phyloP scores from a whole-genome alignment of 192 early-diverging fungal genomes.

The Cladochytrium replicatum region DNA sequence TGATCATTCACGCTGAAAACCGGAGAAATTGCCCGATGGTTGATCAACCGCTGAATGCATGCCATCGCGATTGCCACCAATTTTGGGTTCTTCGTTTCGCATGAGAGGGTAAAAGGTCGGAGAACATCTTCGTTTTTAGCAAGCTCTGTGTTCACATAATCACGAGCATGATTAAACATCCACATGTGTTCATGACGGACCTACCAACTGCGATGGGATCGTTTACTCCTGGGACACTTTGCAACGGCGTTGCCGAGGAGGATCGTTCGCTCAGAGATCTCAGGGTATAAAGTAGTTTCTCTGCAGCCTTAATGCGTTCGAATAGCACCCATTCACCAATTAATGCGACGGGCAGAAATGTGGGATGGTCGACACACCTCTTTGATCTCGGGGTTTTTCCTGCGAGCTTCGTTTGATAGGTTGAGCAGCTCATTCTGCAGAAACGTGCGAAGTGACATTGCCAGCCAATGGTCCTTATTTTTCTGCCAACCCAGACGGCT shows the following conservation, averaged over 20 bases:
- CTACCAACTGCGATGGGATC: slow-evolving; percentile 1
- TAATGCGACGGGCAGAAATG: not conserved
- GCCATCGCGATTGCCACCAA: slow-evolving; percentile 72
- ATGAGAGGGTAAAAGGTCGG: slow-evolving; percentile 76
- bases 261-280: slow-evolving; percentile 46
- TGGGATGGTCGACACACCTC: slow-evolving; percentile 47
- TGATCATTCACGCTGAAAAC: slow-evolving; percentile 11
- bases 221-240: not conserved
- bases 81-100: slow-evolving; percentile 73
- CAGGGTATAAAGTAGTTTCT: slow-evolving; percentile 51
- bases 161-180: not conserved
- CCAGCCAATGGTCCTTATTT: too few species aligned
- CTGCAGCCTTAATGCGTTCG: slow-evolving; percentile 43
- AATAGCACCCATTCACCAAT: slow-evolving; percentile 16
- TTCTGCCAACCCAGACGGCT: too few species aligned
- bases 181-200: not conserved
- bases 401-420: slow-evolving; percentile 76
- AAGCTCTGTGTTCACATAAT: slow-evolving; percentile 36
- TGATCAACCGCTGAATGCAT: slow-evolving; percentile 70
- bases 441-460: too few species aligned
- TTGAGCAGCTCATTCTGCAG: slow-evolving; percentile 72
- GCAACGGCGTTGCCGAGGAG: slow-evolving; percentile 20
- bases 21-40: slow-evolving; percentile 64
- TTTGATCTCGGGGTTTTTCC: slow-evolving; percentile 92
- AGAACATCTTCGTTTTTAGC: slow-evolving; percentile 70